Percentiles rank a stretch among this genome's conserved stretches.
Evolutionary conservation across 371 early-diverging fungal genomes (phyloP).

Genomic region (Choanephora cucurbitarum): DNA sequence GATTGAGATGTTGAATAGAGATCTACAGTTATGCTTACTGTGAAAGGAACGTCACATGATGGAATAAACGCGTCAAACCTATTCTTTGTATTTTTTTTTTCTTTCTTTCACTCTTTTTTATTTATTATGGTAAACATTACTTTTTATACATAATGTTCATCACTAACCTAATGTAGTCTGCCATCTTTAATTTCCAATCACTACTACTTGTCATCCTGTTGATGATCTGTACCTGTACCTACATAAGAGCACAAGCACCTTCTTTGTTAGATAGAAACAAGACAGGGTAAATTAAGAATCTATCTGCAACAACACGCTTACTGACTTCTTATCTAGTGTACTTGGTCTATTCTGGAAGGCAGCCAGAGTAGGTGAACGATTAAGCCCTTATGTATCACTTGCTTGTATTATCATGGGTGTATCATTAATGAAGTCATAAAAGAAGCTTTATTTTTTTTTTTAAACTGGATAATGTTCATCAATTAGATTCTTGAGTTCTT

Average conservation of each 20-base stretch:
- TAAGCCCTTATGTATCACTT: slow-evolving; percentile 85
- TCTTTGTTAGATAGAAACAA: slow-evolving; percentile 70
- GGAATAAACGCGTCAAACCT: no score
- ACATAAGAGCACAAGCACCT: slow-evolving; percentile 74
- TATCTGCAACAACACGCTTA: not conserved
- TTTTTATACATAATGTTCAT: no score
- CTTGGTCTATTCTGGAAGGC: slow-evolving; percentile 91
- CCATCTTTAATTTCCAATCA: slow-evolving; percentile 81
- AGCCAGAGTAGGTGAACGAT: slow-evolving; percentile 87
- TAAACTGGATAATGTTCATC: slow-evolving; percentile 15
- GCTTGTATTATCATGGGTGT: slow-evolving; percentile 83
- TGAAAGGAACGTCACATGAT: not conserved
- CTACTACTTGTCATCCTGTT: slow-evolving; percentile 74
- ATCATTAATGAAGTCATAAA: slow-evolving; percentile 56
- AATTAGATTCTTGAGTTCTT: slow-evolving; percentile 13
- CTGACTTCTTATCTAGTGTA: slow-evolving; percentile 40
- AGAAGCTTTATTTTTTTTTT: not conserved
- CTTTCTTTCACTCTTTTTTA: not conserved
- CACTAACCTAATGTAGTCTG: slow-evolving; percentile 57
- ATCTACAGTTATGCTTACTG: slow-evolving; percentile 6
- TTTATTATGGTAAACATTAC: no score
- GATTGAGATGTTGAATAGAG: slow-evolving; percentile 27
- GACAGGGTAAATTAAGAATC: slow-evolving; percentile 55
- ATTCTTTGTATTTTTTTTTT: not conserved
- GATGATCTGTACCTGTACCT: slow-evolving; percentile 79